Evolutionary conservation across 208 protist species (phyloP), one percentile per base, ranked within the genome.

Genomic region (Angomonas deanei): DNA sequence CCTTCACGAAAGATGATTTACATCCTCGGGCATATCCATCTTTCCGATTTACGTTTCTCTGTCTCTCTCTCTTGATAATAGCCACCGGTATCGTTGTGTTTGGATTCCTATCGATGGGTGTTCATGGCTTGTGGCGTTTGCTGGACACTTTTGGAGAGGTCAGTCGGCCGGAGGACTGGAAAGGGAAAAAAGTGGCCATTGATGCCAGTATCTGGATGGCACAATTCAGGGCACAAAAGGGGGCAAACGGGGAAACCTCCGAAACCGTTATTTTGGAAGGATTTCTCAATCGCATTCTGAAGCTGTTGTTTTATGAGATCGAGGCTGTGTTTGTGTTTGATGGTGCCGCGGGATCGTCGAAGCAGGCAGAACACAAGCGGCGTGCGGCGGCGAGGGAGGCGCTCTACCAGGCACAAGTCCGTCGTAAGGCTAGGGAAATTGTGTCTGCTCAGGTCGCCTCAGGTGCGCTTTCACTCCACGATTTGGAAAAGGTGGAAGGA

Each of bases 121-220:
- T 96, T 49, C 84, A 89, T 57, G 82, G 81, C 3, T 68, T 96
- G 8, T 96, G 90, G 87, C 66, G 78, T 19, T 66, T 96, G 31
- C 74, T 96, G n/a, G 90, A 96, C 48, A 70, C 78, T 4, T 92
- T 92, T 62, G 86, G 86, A 0, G 68, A 86, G 34, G 81, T 91
- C 0, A 82, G 81, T 5, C 75, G 73, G 24, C 82, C 87, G 26
- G 86, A 86, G 28, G 62, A 77, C 0, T 79, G 84, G 77, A 70
- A 66, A 11, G 90, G 81, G 13, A 79, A 76, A 59, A 80, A 82
- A 0, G 85, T 96, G 32, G 90, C 90, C 4, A 74, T 96, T 30
- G 90, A 96, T 50, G 90, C 90, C 10, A 96, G 90, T 62, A 92
- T 96, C 55, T 96, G 90, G 87, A 88, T 93, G 17, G 74, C 68